phyloP scores from a whole-genome alignment of 2,329 filamentous ascomycete genomes.

The Penicillium sp. region DNA sequence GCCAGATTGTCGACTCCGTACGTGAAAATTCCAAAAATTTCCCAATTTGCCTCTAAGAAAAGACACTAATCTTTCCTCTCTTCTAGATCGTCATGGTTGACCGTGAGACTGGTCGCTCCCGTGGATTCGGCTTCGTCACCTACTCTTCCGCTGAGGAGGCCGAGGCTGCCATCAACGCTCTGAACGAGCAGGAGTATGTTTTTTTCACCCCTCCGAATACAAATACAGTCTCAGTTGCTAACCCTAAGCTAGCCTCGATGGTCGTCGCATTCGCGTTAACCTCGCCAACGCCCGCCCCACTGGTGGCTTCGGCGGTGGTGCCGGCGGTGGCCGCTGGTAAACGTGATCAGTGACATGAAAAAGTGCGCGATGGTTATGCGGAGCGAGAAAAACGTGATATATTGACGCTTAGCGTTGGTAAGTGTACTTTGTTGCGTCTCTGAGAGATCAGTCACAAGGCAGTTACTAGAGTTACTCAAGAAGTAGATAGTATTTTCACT shows the following conservation, averaged over 20 bases:
- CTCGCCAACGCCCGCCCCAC: conserved; percentile 9
- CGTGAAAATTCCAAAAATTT: conserved; percentile 1
- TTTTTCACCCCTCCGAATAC: not conserved
- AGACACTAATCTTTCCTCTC: not conserved
- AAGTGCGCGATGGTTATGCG: conserved; percentile 4
- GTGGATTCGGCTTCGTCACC: conserved; percentile 17
- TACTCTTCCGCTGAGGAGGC: conserved; percentile 10
- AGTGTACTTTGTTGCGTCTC: not conserved
- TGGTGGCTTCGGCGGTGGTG: not conserved
- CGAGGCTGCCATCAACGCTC: conserved; percentile 8
- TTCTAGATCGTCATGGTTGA: conserved; percentile 13
- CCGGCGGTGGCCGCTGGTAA: conserved; percentile 5
- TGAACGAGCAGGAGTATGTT: conserved; percentile 13
- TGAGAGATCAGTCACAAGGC: conserved; percentile 2
- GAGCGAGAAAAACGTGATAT: conserved; percentile 4
- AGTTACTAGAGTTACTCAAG: conserved; percentile 3
- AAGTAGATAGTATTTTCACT: conserved; percentile 6
- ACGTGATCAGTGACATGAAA: conserved; percentile 1
- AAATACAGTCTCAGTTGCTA: not conserved
- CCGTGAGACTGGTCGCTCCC: conserved; percentile 15
- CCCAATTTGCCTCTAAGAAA: not conserved
- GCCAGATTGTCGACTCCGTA: conserved; percentile 10
- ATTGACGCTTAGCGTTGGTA: conserved; percentile 6
- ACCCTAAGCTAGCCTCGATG: conserved; percentile 7
- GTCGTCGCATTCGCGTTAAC: conserved; percentile 11